Evolutionary conservation across 331 rosid genomes (phyloP), one percentile per base, ranked within the genome.

Genomic region (Saraca asoca): DNA sequence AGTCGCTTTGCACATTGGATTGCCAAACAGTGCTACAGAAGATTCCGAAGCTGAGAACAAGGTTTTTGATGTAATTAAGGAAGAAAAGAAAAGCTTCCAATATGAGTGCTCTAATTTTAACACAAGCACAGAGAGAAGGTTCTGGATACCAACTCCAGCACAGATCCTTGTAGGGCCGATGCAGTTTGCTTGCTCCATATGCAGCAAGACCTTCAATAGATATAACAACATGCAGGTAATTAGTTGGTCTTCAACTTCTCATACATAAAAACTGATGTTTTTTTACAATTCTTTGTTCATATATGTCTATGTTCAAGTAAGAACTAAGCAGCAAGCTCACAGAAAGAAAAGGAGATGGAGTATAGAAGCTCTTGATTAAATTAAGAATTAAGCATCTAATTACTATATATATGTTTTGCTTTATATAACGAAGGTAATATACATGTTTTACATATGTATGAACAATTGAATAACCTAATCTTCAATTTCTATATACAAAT

Each of bases 141-240:
- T 92, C 75, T 93, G 98, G 98, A 89, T 93, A 54, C 98, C 98
- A 52, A 87, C 94, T 42, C 94, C 95, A 9, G 77, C 96, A 7
- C 98, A 93, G 81, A 90, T 93, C 77, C 96, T 93, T 59, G 94
- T 87, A 43, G 98, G 98, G 0, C 96, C 98, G 14, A 89, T 90
- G 95, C 98, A 89, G 75, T 93, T 93, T 87, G 79, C 88, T 82
- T 93, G 96, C 76, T 84, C 95, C 66, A 87, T 93, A 13, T 93
- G 98, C 80, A 78, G 61, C 84, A 93, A 89, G 72, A 89, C 95
- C 65, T 93, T 93, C 91, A 93, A 89, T 78, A 82, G 98, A 72
- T 89, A 85, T 83, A 93, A 93, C 63, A 93, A 93, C 80, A 87
- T 93, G 96, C 98, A 93, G 98, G 98, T 93, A 24, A 73, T 72